Evolutionary conservation across 768 basidiomycete genomes (phyloP).

Genomic region (Suillus lakei): DNA sequence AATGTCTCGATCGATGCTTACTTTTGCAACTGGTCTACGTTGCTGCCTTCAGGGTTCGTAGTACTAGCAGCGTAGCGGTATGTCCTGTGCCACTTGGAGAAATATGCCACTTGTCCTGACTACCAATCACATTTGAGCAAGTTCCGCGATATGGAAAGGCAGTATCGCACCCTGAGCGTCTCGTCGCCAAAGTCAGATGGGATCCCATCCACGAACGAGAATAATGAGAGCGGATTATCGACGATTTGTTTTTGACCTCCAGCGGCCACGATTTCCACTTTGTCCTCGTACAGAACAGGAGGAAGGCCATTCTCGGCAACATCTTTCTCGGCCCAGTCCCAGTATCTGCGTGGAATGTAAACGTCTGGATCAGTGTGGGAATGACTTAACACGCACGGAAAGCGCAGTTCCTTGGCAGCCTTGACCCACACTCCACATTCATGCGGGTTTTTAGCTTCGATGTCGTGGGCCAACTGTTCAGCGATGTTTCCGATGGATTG

Average conservation of each 20-base stretch:
- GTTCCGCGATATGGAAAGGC: not conserved
- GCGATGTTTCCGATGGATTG: constrained; percentile 33
- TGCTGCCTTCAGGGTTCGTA: constrained; percentile 15
- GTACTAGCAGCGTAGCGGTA: constrained; percentile 21
- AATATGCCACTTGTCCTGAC: constrained; percentile 21
- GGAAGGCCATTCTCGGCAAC: constrained; percentile 25
- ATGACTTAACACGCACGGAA: constrained; percentile 24
- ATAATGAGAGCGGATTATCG: constrained; percentile 24
- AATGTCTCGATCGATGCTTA: constrained; percentile 8
- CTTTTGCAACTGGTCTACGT: constrained; percentile 21
- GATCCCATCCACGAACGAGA: constrained; percentile 16
- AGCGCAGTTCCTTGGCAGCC: constrained; percentile 29
- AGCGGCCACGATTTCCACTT: constrained; percentile 14
- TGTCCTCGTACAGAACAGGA: constrained; percentile 20
- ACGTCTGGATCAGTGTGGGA: not conserved
- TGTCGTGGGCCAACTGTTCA: constrained; percentile 26
- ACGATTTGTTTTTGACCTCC: constrained; percentile 17
- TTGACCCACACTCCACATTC: constrained; percentile 25
- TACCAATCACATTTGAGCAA: constrained; percentile 3
- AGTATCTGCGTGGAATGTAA: constrained; percentile 21
- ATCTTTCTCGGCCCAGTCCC: constrained; percentile 32
- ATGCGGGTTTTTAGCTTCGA: constrained; percentile 23
- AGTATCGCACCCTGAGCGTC: constrained; percentile 9
- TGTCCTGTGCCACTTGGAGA: constrained; percentile 22
- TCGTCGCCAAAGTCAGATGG: constrained; percentile 25